Evolutionary conservation across 305 asterid genomes (phyloP).

Genomic region (Petunia hybrid): DNA sequence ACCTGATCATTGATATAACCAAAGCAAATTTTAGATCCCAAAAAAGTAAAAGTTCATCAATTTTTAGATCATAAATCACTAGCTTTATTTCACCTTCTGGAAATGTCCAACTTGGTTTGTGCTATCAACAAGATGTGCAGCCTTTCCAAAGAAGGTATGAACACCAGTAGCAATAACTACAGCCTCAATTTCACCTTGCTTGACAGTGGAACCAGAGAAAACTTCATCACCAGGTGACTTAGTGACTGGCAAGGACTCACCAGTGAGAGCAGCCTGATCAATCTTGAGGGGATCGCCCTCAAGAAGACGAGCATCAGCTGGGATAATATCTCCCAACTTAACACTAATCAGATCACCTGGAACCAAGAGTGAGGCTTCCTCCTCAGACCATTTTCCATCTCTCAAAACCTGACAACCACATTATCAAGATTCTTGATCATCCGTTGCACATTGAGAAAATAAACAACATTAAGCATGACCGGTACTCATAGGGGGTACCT

Average conservation of each 20-base stretch:
- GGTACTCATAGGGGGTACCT: slow-evolving; percentile 41
- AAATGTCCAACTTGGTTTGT: slow-evolving; percentile 78
- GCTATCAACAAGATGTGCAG: slow-evolving; percentile 80
- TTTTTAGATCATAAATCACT: background rate
- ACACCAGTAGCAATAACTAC: slow-evolving; percentile 77
- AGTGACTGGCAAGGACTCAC: slow-evolving; percentile 76
- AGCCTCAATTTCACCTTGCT: slow-evolving; percentile 80
- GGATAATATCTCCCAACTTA: slow-evolving; percentile 87
- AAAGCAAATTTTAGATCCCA: background rate
- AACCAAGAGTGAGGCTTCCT: slow-evolving; percentile 75
- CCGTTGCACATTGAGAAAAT: background rate
- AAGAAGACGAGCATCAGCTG: slow-evolving; percentile 86
- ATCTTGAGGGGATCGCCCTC: slow-evolving; percentile 88
- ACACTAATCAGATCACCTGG: slow-evolving; percentile 85
- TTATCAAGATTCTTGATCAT: slow-evolving; percentile 2
- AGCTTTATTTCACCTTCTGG: slow-evolving; percentile 54
- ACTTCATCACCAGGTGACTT: slow-evolving; percentile 61
- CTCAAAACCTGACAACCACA: slow-evolving; percentile 56
- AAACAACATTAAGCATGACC: background rate
- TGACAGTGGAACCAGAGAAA: slow-evolving; percentile 76
- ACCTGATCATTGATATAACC: slow-evolving; percentile 40
- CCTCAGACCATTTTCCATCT: slow-evolving; percentile 81
- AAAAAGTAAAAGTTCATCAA: background rate
- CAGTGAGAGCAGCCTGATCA: slow-evolving; percentile 82
- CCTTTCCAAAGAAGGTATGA: slow-evolving; percentile 75